Base-by-base conservation (phyloP, 345 rosid genomes). In the Odontarrhena argentea region DNA sequence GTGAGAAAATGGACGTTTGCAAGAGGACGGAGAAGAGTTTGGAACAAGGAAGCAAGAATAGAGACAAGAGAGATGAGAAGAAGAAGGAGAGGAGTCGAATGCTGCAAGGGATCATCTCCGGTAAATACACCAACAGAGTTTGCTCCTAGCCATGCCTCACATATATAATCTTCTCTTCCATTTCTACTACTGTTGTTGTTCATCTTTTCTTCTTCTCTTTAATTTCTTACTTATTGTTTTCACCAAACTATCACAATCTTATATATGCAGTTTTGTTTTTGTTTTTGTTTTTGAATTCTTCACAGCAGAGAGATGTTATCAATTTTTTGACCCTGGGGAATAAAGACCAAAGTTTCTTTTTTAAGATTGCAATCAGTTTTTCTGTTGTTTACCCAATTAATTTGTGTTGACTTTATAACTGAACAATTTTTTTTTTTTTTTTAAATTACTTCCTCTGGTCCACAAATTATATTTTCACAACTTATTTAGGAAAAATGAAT, bases 1-100 rank as follows among this genome's bases (percentile, higher is more conserved):
- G 83, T 47, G 55, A 82, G 64, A 43, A 65, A 79, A 9, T 55
- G 7, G 45, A 38, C 51, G 24, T 57, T 62, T 7, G 70, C 77
- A 42, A 77, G 48, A 53, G 76, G 86, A 48, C n/a, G 55, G 13
- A 82, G 64, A 63, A 77, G 22, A 38, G 60, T 0, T 44, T 75
- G 78, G 61, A 75, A 79, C 7, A 72, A 5, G 59, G 70, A 10
- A 46, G 67, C 36, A 35, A 79, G 49, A 3, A 66, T 6, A 22
- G 73, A 65, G 36, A 79, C 72, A 30, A 79, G 28, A 45, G 60
- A 49, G 25, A 77, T 55, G 18, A 74, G 80, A 38, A 75, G 38
- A 14, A 72, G 49, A 12, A 78, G 70, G 25, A 55, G 60, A 46
- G 55, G 65, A 47, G 71, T 32, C 32, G 79, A 55, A 56, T 41